phyloP scores from a whole-genome alignment of 768 basidiomycete species.

The Auriscalpium orientale region DNA sequence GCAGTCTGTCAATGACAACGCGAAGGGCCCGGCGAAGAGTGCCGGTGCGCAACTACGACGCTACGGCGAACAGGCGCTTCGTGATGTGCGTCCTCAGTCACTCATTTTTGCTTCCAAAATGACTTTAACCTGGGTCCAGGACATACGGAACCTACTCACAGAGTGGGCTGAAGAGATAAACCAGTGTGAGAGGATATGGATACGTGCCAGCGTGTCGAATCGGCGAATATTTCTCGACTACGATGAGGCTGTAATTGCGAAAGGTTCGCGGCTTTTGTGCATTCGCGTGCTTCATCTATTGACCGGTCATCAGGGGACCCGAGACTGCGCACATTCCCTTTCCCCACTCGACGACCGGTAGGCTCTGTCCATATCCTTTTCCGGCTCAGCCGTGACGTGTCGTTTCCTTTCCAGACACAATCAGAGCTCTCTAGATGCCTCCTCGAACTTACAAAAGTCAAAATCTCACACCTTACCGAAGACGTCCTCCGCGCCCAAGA shows the following conservation, averaged over 20 bases:
- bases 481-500: slow-evolving; percentile 80
- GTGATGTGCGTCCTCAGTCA: slow-evolving; percentile 54
- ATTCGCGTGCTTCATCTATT: neutral
- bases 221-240: slow-evolving; percentile 87
- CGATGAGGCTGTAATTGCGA: slow-evolving; percentile 67
- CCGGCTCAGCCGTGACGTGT: neutral
- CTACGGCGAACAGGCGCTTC: slow-evolving; percentile 89
- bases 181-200: slow-evolving; percentile 84
- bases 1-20: slow-evolving; percentile 85
- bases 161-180: slow-evolving; percentile 88
- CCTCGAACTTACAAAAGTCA: slow-evolving; percentile 75
- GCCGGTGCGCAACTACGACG: slow-evolving; percentile 90
- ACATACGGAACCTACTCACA: slow-evolving; percentile 74
- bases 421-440: slow-evolving; percentile 85
- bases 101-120: neutral
- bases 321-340: slow-evolving; percentile 84
- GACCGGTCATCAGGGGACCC: slow-evolving; percentile 41
- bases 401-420: slow-evolving; percentile 55
- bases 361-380: slow-evolving; percentile 21
- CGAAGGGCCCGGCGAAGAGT: slow-evolving; percentile 88
- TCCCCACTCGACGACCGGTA: slow-evolving; percentile 92
- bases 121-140: slow-evolving; percentile 35
- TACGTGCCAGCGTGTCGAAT: slow-evolving; percentile 84
- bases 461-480: slow-evolving; percentile 81
- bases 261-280: slow-evolving; percentile 30